phyloP scores from a whole-genome alignment of 352 stramenopile species.

The Phytophthora uliginosa region DNA sequence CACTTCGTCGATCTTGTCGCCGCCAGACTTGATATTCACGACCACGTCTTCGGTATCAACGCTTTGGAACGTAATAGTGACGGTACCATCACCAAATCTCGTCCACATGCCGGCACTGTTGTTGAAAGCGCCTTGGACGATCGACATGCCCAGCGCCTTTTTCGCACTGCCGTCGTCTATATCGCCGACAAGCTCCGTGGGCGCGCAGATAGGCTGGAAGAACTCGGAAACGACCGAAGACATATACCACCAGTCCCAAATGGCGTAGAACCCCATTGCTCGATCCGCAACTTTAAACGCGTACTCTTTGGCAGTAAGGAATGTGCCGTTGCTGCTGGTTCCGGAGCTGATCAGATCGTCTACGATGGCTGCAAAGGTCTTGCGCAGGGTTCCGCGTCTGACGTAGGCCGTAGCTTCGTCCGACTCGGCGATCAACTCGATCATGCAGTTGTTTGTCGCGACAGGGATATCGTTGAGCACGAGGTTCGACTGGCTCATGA shows the following conservation, averaged over 20 bases:
- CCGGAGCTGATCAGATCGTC: constrained; percentile 51
- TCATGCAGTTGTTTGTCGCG: constrained; percentile 51
- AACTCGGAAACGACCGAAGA: constrained; percentile 53
- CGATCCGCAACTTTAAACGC: constrained; percentile 50
- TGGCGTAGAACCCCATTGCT: constrained; percentile 47
- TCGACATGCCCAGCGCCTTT: constrained; percentile 51
- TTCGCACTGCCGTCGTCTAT: constrained; percentile 56
- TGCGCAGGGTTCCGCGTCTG: constrained; percentile 55
- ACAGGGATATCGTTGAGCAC: constrained; percentile 62
- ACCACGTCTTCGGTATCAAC: constrained; percentile 45
- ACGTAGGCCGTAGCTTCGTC: constrained; percentile 32
- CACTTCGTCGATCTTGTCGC: constrained; percentile 43
- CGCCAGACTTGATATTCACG: constrained; percentile 52
- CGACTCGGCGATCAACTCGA: constrained; percentile 33
- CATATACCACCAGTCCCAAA: constrained; percentile 59
- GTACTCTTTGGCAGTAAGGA: constrained; percentile 44
- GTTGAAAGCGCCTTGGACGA: constrained; percentile 49
- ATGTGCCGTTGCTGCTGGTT: constrained; percentile 45
- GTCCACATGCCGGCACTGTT: constrained; percentile 47
- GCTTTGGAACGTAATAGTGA: constrained; percentile 49
- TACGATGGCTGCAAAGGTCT: constrained; percentile 54
- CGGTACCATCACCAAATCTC: constrained; percentile 38
- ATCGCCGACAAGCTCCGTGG: constrained; percentile 50
- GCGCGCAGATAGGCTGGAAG: constrained; percentile 56
- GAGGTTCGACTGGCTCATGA: constrained; percentile 51